Base-by-base conservation (phyloP, 2,329 filamentous ascomycete genomes). In the Xylariaceae sp. region DNA sequence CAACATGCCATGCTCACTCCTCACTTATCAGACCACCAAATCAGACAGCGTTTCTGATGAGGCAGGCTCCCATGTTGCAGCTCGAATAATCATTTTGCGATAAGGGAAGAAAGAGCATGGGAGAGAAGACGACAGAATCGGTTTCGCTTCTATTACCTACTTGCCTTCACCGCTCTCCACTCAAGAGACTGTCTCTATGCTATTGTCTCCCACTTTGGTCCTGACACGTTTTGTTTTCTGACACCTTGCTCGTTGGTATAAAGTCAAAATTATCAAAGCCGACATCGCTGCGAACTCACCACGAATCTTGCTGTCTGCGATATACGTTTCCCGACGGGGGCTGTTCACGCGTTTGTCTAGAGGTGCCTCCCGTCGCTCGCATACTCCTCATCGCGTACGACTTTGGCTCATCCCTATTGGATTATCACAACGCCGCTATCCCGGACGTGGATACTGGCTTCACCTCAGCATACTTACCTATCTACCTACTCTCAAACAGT, bases 401-500 rank as follows among this genome's bases (percentile, higher is more conserved):
- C 34, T 16, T 39, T 28, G 34, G 6, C 6, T 29, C 21, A 16
- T 39, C 44, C 53, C 33, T 53, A 60, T 54, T 54, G 53, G 51
- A 36, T 39, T 28, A 24, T 43, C 51, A 34, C 52, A n/a, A 43
- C 37, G 36, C 48, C 49, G n/a, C 34, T 60, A 48, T 45, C 53
- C 60, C 53, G 24, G 57, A 58, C 47, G 46, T 56, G 52, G 52
- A 51, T 50, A 39, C 48, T 17, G 47, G 40, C 58, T 53, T 58
- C 46, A 29, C 40, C 55, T 63, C 60, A 63, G 60, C 62, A 60
- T 54, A 34, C 44, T 17, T 16, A 46, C 34, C 31, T 24, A 45
- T 24, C 57, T 52, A 51, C 53, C 48, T 46, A 44, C 37, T 55
- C 52, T 41, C 29, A 39, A 36, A 36, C 52, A 19, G 40, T 34